Evolutionary conservation across 2,329 filamentous ascomycete genomes (phyloP), one percentile per base, ranked within the genome.

Genomic region (Clathrospora elynae): DNA sequence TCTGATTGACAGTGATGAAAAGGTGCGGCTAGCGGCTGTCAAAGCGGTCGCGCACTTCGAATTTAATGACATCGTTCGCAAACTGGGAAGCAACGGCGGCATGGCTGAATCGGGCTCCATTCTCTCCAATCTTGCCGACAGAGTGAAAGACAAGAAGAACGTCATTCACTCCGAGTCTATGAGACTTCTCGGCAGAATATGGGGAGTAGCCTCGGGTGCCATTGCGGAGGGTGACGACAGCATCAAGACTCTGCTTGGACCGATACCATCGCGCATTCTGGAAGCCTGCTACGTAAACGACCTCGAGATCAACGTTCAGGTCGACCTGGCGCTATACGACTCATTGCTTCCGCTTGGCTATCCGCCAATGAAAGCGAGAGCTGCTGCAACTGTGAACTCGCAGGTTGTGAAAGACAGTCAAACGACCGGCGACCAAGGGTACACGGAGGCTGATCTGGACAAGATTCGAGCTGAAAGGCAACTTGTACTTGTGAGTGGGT

Each of bases 271-370:
- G 1, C 86, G 84, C 49, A 90, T 99, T 30, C 83, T 96, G 50
- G 90, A 90, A 62, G 86, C 87, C 0, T 91, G 87, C 61, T 99
- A 96, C 67, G 87, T 90, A 47, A 96, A 96, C 63, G 90, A 96
- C 64, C 75, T 77, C 1, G 90, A 96, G 52, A 82, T 96, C 37
- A 93, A 95, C 61, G 80, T 90, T 13, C 77, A 95, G 24, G 79
- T 97, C 13, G 90, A 96, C 57, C 83, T 86, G 38, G 89, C 92
- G 20, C 78, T 95, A 49, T 95, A 87, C 64, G 92, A 97, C 59
- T 88, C 84, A 31, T 79, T 99, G 7, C 77, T 99, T n/a, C 93
- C 93, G 1, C 76, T 97, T n/a, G 83, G 80, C 19, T 99, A 90
- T 59, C 93, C 93, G 5, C 84, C 85, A 1, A 81, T 85, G 46